Base-by-base conservation (phyloP, 768 basidiomycete genomes). In the Gloeopeniophorella convolvens region DNA sequence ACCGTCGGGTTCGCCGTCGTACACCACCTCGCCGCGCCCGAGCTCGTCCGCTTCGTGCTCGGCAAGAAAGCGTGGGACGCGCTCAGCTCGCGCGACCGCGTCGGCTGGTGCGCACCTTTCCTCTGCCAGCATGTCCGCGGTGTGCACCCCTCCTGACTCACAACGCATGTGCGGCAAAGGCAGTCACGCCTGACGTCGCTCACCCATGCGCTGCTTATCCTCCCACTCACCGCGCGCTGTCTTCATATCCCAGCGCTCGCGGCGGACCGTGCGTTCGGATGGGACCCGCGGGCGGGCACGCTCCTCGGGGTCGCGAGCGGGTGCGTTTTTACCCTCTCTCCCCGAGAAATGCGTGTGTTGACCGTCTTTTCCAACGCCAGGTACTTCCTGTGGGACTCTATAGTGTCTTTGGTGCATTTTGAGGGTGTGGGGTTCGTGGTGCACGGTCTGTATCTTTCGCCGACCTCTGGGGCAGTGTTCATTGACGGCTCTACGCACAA, bases 351-450 rank as follows among this genome's bases (percentile, higher is more conserved):
- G n/a, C n/a, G n/a, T n/a, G n/a, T 20, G 6, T 26, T 1, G 10
- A n/a, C 12, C 32, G 31, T 12, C 27, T 34, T 23, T 20, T 28
- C 21, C 39, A 16, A 10, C 43, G 18, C 3, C 58, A 85, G 82
- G 5, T 85, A 84, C 61, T 93, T 95, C 64, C 56, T 92, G 16
- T 95, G 91, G 91, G 91, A 95, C 60, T 74, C 75, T 0, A 50
- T 88, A 23, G 87, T 90, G 64, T 77, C 81, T 6, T 66, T 83
- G 20, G 45, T 84, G 44, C 81, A 89, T 64, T 85, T 77, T 58
- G 72, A 75, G 42, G 83, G 86, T 49, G 42, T 80, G 4, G 89
- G 86, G 7, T 91, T 91, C 57, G 78, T 91, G 1, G 56, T 83
- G 13, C 91, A 95, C 60, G 91, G 89, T 70, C 59, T 40, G 71